Conservation (phyloP, 306 rosid species). For the Quercus engelmannii region DNA sequence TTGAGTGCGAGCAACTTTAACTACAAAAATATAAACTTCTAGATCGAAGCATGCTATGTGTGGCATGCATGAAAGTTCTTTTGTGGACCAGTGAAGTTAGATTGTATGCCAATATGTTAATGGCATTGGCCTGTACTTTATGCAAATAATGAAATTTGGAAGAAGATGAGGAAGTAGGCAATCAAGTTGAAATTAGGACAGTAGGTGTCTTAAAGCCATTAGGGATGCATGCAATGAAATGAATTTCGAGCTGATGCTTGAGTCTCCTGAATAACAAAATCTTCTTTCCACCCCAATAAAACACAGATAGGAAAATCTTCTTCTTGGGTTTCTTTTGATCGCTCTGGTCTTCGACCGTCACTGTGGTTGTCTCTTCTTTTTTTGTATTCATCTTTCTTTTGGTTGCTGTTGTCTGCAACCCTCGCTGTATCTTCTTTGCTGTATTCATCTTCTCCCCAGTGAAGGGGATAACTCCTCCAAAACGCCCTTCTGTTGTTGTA, state of each 20-base stretch:
- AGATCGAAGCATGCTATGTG: not conserved
- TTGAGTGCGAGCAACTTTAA: not conserved
- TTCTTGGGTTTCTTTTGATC: not conserved
- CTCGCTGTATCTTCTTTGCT: not conserved
- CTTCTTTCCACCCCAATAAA: constrained; percentile 24
- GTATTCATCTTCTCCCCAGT: constrained; percentile 22
- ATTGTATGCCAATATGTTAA: not conserved
- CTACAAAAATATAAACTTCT: not conserved
- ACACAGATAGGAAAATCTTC: constrained; percentile 13
- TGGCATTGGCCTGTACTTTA: not conserved
- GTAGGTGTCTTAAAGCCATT: constrained; percentile 14
- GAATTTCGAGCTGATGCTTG: constrained; percentile 9
- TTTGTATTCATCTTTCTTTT: not conserved
- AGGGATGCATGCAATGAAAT: constrained; percentile 28
- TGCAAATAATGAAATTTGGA: not conserved
- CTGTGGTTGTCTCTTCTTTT: not conserved
- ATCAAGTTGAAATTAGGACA: constrained; percentile 13
- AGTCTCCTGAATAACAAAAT: constrained; percentile 18
- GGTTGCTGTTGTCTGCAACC: too few relatives aligned
- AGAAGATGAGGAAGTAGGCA: not conserved
- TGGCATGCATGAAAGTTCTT: not conserved
- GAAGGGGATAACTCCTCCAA: constrained; percentile 35
- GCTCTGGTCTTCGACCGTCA: not conserved
- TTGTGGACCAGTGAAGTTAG: not conserved
- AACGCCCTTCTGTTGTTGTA: constrained; percentile 31